Base-by-base conservation (phyloP, 345 rosid species). In the Aquilaria sinensis region DNA sequence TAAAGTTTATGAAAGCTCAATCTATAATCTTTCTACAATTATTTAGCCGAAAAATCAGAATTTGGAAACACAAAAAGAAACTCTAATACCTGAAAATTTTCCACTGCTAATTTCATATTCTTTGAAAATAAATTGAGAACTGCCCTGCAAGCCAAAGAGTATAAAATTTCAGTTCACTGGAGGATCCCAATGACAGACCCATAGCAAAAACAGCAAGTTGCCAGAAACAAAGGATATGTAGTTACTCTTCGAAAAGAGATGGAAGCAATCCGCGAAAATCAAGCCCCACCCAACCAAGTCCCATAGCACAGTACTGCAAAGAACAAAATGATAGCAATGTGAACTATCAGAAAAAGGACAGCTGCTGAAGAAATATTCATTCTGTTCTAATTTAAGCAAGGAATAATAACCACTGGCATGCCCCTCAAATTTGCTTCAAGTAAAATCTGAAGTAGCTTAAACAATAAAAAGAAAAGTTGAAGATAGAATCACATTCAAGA, bases 211-310 rank as follows among this genome's bases (percentile, higher is more conserved):
- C 45, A 5, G 49, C 52, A 52, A 61, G 56, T 54, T 2, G 15
- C 33, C 23, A 1, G 32, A 49, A 64, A 34, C 12, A 23, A 0
- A 2, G 32, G 41, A 41, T 13, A 66, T 41, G 23, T 58, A 59
- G 49, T 84, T 90, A 90, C 97, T 87, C 93, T 82, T 90, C 96
- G 74, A 90, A 87, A 49, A 93, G 90, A 6, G 92, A 67, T 15
- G 98, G 96, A 78, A 94, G 97, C 85, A 94, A 75, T 75, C 97
- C 92, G 55, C 99, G 87, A 70, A 90, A 94, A 73, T 90, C 99
- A 64, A 90, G 81, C 61, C 97, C 97, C 62, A 94, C 97, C 86
- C 90, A 82, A 62, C 94, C 90, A 73, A 94, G 97, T 23, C 96
- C 96, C 92, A 86, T 87, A 12, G 97, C 99, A 74, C 97, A 90